Evolutionary conservation across 208 protist genomes (phyloP).

Genomic region (Wallacemonas sp.): DNA sequence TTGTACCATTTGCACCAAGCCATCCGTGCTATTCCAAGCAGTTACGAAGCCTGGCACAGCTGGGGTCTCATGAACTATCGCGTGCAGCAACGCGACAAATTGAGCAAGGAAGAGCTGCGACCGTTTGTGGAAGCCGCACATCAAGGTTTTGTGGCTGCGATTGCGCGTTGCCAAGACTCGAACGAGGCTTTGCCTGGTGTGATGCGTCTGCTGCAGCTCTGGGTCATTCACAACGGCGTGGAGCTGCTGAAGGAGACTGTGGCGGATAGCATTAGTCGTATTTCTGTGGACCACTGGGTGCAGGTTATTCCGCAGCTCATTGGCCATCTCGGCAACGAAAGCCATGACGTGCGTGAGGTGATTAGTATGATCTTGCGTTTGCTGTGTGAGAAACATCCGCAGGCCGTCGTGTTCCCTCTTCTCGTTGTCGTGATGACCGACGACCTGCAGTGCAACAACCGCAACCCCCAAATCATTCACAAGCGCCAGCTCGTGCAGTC

Average conservation of each 20-base stretch:
- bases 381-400: conserved; percentile 97
- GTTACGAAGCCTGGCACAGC: conserved; percentile 96
- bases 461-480: conserved; percentile 27
- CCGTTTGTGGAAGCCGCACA: conserved; percentile 91
- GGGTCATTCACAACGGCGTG: conserved; percentile 96
- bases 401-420: conserved; percentile 99
- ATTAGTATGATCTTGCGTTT: conserved; percentile 94
- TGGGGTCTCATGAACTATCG: conserved; percentile 98
- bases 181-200: conserved; percentile 94
- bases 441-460: conserved; percentile 37
- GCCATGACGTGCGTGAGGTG: conserved; percentile 90
- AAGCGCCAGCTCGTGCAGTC: conserved; percentile 69
- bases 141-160: conserved; percentile 97
- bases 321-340: conserved; percentile 95
- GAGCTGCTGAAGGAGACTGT: conserved; percentile 86
- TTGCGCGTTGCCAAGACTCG: conserved; percentile 82
- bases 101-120: conserved; percentile 70
- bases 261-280: conserved; percentile 92
- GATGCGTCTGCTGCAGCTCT: conserved; percentile 98
- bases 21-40: conserved; percentile 73
- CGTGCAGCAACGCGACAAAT: conserved; percentile 86
- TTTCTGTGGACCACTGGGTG: conserved; percentile 98
- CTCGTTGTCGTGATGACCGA: conserved; percentile 95
- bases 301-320: conserved; percentile 99
- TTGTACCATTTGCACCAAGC: conserved; percentile 84